A percentile compares a stretch with the other conserved stretches of the same genome.
These are phyloP conservation scores for Pezizomycotina sp. DNA, from an alignment of 2,329 filamentous ascomycete species.

Conservation along the genomic window DNA sequence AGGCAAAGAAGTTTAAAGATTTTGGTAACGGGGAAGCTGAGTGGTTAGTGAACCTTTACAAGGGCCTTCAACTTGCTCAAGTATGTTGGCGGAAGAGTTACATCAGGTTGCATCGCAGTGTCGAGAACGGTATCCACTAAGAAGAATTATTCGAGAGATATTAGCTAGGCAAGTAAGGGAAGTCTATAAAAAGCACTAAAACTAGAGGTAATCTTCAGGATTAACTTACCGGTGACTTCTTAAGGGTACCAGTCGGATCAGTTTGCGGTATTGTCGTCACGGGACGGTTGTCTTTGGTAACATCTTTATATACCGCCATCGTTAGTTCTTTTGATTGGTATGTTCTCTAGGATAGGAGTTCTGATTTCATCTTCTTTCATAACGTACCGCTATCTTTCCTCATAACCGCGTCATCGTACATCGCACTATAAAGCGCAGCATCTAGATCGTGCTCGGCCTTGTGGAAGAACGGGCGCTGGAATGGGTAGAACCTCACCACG, in stretches of 20 bases:
- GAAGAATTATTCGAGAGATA: not conserved
- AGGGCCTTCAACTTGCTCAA: too few species aligned
- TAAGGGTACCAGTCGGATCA: not conserved
- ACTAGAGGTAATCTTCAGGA: not conserved
- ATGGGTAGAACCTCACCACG: conserved; percentile 6
- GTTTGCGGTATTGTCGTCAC: not conserved
- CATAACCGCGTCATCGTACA: conserved; percentile 1
- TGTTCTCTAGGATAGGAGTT: not conserved
- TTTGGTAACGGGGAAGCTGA: too few species aligned
- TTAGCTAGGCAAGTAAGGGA: not conserved
- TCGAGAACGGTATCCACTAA: not conserved
- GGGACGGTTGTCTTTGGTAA: not conserved
- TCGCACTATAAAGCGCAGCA: conserved; percentile 2
- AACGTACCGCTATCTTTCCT: not conserved
- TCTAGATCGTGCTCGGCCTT: conserved; percentile 1
- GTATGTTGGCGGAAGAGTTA: not conserved
- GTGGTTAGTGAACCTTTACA: too few species aligned
- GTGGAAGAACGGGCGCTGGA: conserved; percentile 5
- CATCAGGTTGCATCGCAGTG: not conserved
- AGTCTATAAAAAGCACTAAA: not conserved
- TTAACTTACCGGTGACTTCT: not conserved
- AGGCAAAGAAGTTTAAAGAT: too few species aligned
- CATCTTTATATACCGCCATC: not conserved
- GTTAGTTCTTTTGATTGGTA: not conserved
- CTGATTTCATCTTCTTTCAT: not conserved